Base-by-base conservation (phyloP, 2,329 filamentous ascomycete genomes). In the Stagonosporopsis vannaccii region DNA sequence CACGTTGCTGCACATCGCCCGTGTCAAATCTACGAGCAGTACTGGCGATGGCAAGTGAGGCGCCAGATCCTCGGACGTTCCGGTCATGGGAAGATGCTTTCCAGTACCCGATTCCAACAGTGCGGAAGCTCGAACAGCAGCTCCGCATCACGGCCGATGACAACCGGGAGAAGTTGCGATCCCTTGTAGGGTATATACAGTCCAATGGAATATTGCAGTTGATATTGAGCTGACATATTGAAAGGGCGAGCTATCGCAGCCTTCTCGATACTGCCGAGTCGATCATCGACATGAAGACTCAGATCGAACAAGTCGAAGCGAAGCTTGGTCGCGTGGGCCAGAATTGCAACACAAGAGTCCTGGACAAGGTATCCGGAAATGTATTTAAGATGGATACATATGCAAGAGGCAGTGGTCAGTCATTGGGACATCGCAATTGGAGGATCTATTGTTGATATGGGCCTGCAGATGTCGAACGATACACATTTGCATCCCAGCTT, bases 211-310 rank as follows among this genome's bases (percentile, higher is more conserved):
- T 15, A 7, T 9, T 6, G 6, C 0, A 19, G n/a, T 28, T 2
- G 20, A 44, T 8, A 6, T 42, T 28, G 13, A 19, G 15, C 55
- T 66, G 20, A 65, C 40, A 20, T 20, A 7, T n/a, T 6, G 36
- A 17, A 64, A 87, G 85, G 19, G 81, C 84, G 66, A 85, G 86
- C 69, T 98, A 98, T 77, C 90, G 94, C 65, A 91, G 95, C 68
- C 86, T 98, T 8, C 86, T 98, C 23, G 91, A 91, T 48, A 97
- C 94, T 0, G 94, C 94, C 51, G 93, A 97, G 77, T 88, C 88
- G n/a, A 98, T 98, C 64, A 90, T 97, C 51, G 85, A 88, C 58
- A 97, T 98, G 91, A 90, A 91, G 64, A 78, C 77, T 35, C 87
- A 94, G 71, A 94, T 95, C 78, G 85, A 88, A 58, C 79, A 81